A percentile compares a stretch with the other conserved stretches of the same genome.
Conservation (phyloP, 176 grass and related monocot genomes). For the Tillandsia fasciculata region DNA sequence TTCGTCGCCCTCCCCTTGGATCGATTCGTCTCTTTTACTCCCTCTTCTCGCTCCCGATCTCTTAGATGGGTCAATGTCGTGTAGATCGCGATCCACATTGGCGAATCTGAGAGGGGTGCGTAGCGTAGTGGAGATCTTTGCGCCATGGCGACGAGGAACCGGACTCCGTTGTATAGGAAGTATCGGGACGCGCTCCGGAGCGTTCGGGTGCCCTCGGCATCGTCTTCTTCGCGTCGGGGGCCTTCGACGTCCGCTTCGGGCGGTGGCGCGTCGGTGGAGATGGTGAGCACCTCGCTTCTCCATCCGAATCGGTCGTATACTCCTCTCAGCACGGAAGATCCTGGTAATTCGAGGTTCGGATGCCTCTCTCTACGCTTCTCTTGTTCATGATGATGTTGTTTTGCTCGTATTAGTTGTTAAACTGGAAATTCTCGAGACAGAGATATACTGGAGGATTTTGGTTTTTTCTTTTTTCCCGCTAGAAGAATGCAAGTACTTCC, state of each 20-base stretch:
- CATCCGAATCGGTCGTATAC: slow-evolving; percentile 56
- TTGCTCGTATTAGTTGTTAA: background rate
- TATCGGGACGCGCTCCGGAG: slow-evolving; percentile 92
- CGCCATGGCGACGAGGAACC: slow-evolving; percentile 85
- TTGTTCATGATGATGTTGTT: background rate
- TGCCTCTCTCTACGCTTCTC: background rate
- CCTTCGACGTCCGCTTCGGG: slow-evolving; percentile 24
- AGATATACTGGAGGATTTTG: too few species aligned
- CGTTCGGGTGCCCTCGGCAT: slow-evolving; percentile 40
- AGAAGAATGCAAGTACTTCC: too few species aligned
- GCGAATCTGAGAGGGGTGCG: too few species aligned
- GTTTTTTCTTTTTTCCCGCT: too few species aligned
- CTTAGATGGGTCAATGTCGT: too few species aligned
- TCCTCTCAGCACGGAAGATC: slow-evolving; percentile 90
- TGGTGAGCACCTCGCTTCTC: slow-evolving; percentile 55
- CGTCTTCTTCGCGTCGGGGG: background rate
- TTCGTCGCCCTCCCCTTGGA: too few species aligned
- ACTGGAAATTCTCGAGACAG: too few species aligned
- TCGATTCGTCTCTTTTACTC: too few species aligned
- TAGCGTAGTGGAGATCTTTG: too few species aligned
- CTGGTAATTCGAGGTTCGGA: slow-evolving; percentile 54
- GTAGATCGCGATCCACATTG: too few species aligned
- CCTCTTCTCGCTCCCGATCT: too few species aligned
- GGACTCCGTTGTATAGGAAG: slow-evolving; percentile 78
- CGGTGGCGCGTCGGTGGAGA: slow-evolving; percentile 59